These are phyloP conservation scores for Mycena metata DNA, from an alignment of 768 basidiomycete genomes.

Conservation along the genomic window DNA sequence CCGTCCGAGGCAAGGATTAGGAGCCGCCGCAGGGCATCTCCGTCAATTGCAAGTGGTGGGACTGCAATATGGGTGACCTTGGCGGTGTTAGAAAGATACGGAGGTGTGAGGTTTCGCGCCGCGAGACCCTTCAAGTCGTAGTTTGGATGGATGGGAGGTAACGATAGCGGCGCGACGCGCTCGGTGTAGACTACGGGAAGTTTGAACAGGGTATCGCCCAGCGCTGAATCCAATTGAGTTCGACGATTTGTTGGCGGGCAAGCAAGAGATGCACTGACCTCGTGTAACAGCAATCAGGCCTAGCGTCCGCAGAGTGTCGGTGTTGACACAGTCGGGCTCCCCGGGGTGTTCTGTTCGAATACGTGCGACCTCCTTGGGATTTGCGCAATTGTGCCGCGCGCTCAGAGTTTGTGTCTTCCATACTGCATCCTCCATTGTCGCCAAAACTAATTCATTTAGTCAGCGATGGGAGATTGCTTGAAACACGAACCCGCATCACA, in stretches of 20 bases:
- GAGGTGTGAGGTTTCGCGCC: slow-evolving; percentile 33
- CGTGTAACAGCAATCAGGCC: slow-evolving; percentile 36
- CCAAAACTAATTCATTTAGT: slow-evolving; percentile 15
- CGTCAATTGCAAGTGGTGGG: background rate
- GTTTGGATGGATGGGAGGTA: slow-evolving; percentile 30
- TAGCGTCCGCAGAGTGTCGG: slow-evolving; percentile 13
- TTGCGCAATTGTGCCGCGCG: slow-evolving; percentile 30
- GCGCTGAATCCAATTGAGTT: background rate
- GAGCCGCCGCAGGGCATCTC: background rate
- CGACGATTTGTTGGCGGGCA: background rate
- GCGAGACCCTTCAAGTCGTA: slow-evolving; percentile 23
- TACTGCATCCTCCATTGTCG: background rate
- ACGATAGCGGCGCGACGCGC: slow-evolving; percentile 22
- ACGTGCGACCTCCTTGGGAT: slow-evolving; percentile 25
- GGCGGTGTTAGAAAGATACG: slow-evolving; percentile 37
- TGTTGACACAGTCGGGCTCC: slow-evolving; percentile 31
- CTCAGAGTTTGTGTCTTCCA: slow-evolving; percentile 4
- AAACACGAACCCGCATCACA: slow-evolving; percentile 29
- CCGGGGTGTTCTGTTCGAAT: slow-evolving; percentile 33
- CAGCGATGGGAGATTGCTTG: fast-evolving
- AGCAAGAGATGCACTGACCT: background rate
- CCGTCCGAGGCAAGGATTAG: slow-evolving; percentile 24
- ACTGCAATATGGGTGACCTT: slow-evolving; percentile 28
- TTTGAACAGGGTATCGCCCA: slow-evolving; percentile 37
- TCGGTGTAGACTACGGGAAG: slow-evolving; percentile 30